These are phyloP conservation scores for Pelargonium cotyledonis DNA, from an alignment of 441 rosid species.

Conservation along the genomic window DNA sequence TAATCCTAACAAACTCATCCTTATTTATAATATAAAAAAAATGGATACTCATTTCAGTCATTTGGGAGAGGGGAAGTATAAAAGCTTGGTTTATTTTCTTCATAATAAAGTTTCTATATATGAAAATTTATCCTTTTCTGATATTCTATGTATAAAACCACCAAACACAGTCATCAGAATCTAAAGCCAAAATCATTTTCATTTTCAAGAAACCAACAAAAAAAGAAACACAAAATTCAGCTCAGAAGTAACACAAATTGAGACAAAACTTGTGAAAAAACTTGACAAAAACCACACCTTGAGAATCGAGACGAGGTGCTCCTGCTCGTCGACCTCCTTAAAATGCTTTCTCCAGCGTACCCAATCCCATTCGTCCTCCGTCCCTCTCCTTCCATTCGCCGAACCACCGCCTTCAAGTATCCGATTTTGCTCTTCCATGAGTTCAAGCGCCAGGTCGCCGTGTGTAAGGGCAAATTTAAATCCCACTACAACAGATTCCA, in stretches of 20 bases:
- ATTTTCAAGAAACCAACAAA: too few relatives aligned
- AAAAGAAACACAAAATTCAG: neutral
- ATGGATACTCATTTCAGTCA: too few relatives aligned
- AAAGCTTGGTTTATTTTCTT: neutral
- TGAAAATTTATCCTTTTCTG: neutral
- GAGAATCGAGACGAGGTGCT: slow-evolving; percentile 59
- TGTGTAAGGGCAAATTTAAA: too few relatives aligned
- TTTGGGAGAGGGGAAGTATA: neutral
- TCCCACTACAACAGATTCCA: slow-evolving; percentile 19
- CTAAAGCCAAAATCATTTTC: neutral
- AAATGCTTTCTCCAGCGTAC: slow-evolving; percentile 87
- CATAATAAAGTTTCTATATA: neutral
- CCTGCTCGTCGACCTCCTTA: slow-evolving; percentile 71
- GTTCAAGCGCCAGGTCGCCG: too few relatives aligned
- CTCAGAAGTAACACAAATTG: neutral
- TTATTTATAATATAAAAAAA: too few relatives aligned
- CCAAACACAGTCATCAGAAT: neutral
- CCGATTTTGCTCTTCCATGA: too few relatives aligned
- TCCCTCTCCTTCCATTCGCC: slow-evolving; percentile 9
- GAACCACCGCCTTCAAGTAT: neutral
- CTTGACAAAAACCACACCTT: slow-evolving; percentile 37
- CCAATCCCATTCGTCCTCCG: slow-evolving; percentile 76
- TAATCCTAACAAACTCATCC: too few relatives aligned
- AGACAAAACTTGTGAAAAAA: too few relatives aligned
- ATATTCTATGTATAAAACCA: neutral